Evolutionary conservation across 208 protist species (phyloP).

Genomic region (Trypanosoma grayi): DNA sequence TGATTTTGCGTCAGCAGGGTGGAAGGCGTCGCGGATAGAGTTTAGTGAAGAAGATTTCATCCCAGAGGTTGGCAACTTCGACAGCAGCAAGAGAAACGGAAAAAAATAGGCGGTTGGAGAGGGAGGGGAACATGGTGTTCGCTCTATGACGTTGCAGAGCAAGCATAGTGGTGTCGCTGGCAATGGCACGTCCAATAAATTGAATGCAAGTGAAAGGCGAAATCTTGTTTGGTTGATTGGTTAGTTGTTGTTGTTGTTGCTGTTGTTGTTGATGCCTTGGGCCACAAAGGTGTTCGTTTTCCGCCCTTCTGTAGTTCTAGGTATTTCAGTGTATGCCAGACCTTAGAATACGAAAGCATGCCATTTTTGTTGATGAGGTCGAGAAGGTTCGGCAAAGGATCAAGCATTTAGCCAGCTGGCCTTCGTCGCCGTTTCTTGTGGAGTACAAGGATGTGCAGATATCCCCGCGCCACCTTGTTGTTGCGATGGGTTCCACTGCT

Average conservation of each 20-base stretch:
- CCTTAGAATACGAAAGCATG: slow-evolving; percentile 35
- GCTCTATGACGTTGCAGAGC: too few species aligned
- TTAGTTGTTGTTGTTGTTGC: slow-evolving; percentile 5
- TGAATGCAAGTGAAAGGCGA: too few species aligned
- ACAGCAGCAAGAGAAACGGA: neutral
- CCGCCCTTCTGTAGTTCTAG: neutral
- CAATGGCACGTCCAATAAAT: too few species aligned
- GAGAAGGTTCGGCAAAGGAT: slow-evolving; percentile 19
- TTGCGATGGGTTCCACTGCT: slow-evolving; percentile 15
- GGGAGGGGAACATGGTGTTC: neutral
- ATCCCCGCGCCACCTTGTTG: slow-evolving; percentile 43
- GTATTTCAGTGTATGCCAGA: slow-evolving; percentile 16
- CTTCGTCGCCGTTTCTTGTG: slow-evolving; percentile 12
- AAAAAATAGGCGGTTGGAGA: too few species aligned
- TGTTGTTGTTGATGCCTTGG: slow-evolving; percentile 3
- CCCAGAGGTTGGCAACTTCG: slow-evolving; percentile 13
- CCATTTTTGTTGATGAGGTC: slow-evolving; percentile 38
- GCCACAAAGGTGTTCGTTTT: neutral
- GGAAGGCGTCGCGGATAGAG: slow-evolving; percentile 47
- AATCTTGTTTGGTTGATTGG: too few species aligned
- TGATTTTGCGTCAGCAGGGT: slow-evolving; percentile 59
- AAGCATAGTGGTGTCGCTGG: too few species aligned
- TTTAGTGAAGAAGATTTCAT: slow-evolving; percentile 74
- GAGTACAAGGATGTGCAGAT: slow-evolving; percentile 31
- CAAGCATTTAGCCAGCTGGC: slow-evolving; percentile 1